Evolutionary conservation across 2,329 filamentous ascomycete genomes (phyloP), one percentile per base, ranked within the genome.

Genomic region (Fusarium sp.): DNA sequence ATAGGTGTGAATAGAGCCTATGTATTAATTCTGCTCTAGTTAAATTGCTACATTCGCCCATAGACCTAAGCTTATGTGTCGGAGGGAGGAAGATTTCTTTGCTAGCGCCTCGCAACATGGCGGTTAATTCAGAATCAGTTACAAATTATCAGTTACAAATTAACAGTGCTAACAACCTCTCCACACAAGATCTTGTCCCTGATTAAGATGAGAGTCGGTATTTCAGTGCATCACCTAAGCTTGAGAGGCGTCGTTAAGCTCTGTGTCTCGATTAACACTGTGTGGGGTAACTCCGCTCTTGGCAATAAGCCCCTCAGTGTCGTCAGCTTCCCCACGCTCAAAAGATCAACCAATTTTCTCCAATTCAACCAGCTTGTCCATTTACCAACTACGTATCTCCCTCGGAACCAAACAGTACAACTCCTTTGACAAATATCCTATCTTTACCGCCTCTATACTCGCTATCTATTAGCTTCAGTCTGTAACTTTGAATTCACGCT

Each of bases 261-360:
- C n/a, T 21, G 2, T 2, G 11, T 31, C 7, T 18, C 3, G 23
- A 37, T 33, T 31, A 13, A 10, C 53, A 57, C 53, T 57, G 53
- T 57, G 44, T 20, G 53, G 53, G 8, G 53, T 31, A 55, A 20
- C 37, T 38, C 53, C 52, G 8, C 18, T 39, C 53, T 15, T 12
- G 13, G 47, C 11, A 31, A 41, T 56, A 56, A 63, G 13, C n/a
- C 41, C 46, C 59, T 63, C 41, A 46, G 21, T 55, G 18, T 44
- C 49, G 12, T 58, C 26, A 46, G 42, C 33, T 47, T 63, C 41
- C 18, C 41, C 41, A 47, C 47, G 23, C 29, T 26, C 24, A 26
- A 23, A 35, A 47, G 18, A 42, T 21, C 3, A 47, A 13, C 16
- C 26, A 6, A 24, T 18, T 31, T 48, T 31, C 31, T 31, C 29